Percentiles rank a stretch among this genome's conserved stretches.
Evolutionary conservation across 2,329 filamentous ascomycete species (phyloP).

Genomic region (Calonectria pseudoreteaudii): DNA sequence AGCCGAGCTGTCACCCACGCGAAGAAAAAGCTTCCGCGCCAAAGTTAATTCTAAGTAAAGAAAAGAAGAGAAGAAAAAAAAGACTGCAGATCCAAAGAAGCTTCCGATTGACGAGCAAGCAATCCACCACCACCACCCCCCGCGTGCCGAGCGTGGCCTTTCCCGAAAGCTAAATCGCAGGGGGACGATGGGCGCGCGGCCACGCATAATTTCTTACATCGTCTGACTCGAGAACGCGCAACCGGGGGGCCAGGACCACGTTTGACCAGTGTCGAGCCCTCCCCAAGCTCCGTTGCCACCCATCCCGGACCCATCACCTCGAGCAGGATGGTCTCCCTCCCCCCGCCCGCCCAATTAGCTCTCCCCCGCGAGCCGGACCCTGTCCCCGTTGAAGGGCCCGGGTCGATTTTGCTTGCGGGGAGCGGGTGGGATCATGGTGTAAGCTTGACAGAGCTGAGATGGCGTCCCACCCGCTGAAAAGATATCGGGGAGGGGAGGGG

Average conservation of each 20-base stretch:
- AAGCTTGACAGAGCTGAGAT: slow-evolving; percentile 10
- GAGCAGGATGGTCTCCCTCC: background rate
- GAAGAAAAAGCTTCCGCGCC: background rate
- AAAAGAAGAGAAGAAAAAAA: background rate
- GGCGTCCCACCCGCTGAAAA: background rate
- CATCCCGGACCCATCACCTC: slow-evolving; percentile 7
- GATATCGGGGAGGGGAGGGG: background rate
- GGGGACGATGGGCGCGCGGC: background rate
- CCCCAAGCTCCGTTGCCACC: background rate
- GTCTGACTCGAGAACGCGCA: background rate
- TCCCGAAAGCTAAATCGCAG: background rate
- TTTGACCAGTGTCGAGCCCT: slow-evolving; percentile 8
- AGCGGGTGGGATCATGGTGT: background rate
- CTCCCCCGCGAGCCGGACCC: background rate
- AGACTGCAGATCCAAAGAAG: background rate
- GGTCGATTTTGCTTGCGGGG: background rate
- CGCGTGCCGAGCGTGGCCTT: background rate
- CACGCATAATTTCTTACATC: background rate
- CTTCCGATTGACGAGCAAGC: background rate
- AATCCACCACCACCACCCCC: background rate
- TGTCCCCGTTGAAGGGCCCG: slow-evolving; percentile 2
- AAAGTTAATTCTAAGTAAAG: background rate
- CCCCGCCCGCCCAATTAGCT: slow-evolving; percentile 7
- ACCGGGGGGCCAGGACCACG: slow-evolving; percentile 6
- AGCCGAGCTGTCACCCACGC: background rate